These are phyloP conservation scores for Mollisia scopiformis DNA, from an alignment of 2,329 filamentous ascomycete genomes.

Conservation along the genomic window DNA sequence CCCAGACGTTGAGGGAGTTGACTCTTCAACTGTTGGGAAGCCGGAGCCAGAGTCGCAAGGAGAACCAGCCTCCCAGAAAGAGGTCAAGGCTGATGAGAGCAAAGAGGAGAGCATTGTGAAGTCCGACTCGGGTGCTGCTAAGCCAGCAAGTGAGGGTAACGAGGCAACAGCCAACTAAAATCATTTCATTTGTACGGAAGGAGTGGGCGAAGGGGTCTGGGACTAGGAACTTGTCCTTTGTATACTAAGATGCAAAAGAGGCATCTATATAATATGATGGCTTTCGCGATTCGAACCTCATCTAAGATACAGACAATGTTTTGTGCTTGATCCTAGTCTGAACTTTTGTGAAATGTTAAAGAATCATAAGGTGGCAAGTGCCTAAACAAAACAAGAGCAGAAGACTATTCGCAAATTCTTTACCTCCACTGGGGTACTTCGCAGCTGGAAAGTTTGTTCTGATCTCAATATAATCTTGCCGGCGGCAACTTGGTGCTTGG, in stretches of 20 bases:
- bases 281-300: not conserved
- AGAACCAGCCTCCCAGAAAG: slow-evolving; percentile 40
- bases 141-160: slow-evolving; percentile 65
- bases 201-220: slow-evolving; percentile 1
- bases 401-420: no score
- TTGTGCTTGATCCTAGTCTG: not conserved
- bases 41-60: slow-evolving; percentile 44
- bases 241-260: slow-evolving; percentile 12
- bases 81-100: slow-evolving; percentile 54
- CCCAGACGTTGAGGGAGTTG: slow-evolving; percentile 55
- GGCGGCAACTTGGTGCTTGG: no score
- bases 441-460: no score
- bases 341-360: not conserved
- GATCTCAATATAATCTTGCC: no score
- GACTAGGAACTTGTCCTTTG: slow-evolving; percentile 5
- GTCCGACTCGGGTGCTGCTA: slow-evolving; percentile 45
- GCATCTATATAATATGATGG: slow-evolving; percentile 14
- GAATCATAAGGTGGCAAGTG: not conserved
- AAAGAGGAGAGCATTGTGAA: slow-evolving; percentile 61
- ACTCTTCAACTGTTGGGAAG: slow-evolving; percentile 57
- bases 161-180: slow-evolving; percentile 48
- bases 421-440: no score
- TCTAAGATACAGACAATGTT: not conserved
- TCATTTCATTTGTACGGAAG: slow-evolving; percentile 24
- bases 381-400: not conserved